A percentile compares a stretch with the other conserved stretches of the same genome.
Conservation (phyloP, 2,329 filamentous ascomycete genomes). For the Diaporthe sp. region DNA sequence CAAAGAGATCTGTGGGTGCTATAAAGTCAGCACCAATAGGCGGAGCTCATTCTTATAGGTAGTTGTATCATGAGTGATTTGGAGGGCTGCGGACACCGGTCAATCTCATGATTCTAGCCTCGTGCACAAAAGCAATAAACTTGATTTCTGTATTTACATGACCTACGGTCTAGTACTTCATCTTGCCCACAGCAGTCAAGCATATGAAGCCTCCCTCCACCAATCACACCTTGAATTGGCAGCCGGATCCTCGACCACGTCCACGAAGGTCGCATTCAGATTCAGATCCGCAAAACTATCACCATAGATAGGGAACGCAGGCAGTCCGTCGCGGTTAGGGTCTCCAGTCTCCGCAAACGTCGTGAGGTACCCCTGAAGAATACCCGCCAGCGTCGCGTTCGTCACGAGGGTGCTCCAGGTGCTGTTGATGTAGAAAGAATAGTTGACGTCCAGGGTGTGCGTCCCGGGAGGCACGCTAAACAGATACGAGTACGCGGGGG, state of each 20-base stretch:
- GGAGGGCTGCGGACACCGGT: too few relatives aligned
- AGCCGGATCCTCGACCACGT: conserved; percentile 18
- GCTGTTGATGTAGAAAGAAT: conserved; percentile 30
- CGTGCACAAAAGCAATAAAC: too few relatives aligned
- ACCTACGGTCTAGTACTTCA: neutral
- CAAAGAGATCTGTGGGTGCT: too few relatives aligned
- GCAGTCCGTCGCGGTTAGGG: conserved; percentile 9
- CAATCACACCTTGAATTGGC: conserved; percentile 30
- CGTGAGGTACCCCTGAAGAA: conserved; percentile 28
- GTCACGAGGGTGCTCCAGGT: conserved; percentile 28
- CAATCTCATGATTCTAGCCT: too few relatives aligned
- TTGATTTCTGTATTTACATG: neutral
- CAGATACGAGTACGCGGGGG: conserved; percentile 18
- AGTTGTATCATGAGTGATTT: too few relatives aligned
- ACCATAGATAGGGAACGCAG: conserved; percentile 19
- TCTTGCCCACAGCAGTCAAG: neutral
- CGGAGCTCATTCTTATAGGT: too few relatives aligned
- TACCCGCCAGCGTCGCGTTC: conserved; percentile 10
- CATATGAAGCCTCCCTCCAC: conserved; percentile 29
- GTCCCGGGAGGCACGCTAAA: conserved; percentile 22
- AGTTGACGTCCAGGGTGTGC: conserved; percentile 26
- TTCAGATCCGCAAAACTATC: neutral
- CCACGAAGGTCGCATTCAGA: conserved; percentile 19
- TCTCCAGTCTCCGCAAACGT: conserved; percentile 11
- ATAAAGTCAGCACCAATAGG: too few relatives aligned